Conservation (phyloP, 768 basidiomycete genomes). For the Goffeauzyma gilvescens region DNA sequence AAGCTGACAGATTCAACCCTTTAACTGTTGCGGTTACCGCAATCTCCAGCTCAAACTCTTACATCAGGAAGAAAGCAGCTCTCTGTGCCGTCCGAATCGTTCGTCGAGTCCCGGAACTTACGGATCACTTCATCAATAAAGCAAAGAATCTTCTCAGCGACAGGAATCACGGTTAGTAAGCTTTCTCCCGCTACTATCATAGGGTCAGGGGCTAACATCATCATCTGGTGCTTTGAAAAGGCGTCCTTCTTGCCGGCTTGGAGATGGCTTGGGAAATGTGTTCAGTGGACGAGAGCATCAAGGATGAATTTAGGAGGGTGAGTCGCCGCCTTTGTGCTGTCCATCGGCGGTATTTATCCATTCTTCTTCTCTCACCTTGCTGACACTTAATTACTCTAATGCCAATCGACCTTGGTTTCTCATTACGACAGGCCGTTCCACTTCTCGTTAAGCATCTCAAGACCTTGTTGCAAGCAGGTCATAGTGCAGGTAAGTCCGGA, state of each 20-base stretch:
- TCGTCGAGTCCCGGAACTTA: conserved; percentile 85
- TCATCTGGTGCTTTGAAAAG: no score
- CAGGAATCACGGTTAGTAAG: conserved; percentile 95
- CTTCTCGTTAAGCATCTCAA: conserved; percentile 87
- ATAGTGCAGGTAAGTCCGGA: no score
- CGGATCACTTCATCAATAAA: conserved; percentile 75
- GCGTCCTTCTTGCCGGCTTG: conserved; percentile 76
- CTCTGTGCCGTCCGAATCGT: conserved; percentile 85
- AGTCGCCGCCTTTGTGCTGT: no score
- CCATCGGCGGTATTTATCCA: no score
- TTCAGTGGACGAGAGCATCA: conserved; percentile 47
- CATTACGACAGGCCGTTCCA: conserved; percentile 62
- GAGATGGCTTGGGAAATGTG: conserved; percentile 94
- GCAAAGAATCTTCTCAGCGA: conserved; percentile 81
- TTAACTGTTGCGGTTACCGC: no score
- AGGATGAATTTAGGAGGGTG: conserved; percentile 80
- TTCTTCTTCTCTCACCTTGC: not conserved
- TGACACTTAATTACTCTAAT: not conserved
- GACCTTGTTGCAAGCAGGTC: conserved; percentile 82
- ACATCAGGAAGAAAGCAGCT: conserved; percentile 96
- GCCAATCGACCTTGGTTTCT: not conserved
- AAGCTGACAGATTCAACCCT: no score
- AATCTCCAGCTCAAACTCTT: conserved; percentile 94
- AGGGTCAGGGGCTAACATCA: no score
- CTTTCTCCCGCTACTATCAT: no score